Conservation (phyloP, 306 rosid genomes). For the Cucurbita ficifolia region DNA sequence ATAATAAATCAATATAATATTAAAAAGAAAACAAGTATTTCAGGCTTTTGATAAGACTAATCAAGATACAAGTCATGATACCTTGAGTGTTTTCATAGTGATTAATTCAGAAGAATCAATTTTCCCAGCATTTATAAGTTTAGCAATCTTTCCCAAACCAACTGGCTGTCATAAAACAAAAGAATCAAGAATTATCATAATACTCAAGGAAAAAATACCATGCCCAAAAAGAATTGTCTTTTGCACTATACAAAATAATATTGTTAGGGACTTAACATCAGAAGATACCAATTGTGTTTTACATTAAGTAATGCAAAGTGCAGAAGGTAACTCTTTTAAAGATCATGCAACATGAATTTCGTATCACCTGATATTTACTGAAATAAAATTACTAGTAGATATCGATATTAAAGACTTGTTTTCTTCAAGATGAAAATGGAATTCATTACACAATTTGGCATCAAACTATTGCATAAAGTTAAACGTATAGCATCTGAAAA, state of each 20-base stretch:
- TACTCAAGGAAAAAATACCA: not conserved
- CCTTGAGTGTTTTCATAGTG: slow-evolving; percentile 92
- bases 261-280: not conserved
- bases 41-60: slow-evolving; percentile 1
- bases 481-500: no score
- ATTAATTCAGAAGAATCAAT: slow-evolving; percentile 87
- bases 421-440: not conserved
- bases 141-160: slow-evolving; percentile 77
- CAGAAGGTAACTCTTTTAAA: not conserved
- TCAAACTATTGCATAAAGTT: not conserved
- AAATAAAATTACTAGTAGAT: not conserved
- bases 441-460: not conserved
- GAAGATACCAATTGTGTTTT: not conserved
- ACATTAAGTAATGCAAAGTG: not conserved
- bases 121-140: slow-evolving; percentile 70
- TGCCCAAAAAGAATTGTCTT: not conserved
- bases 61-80: slow-evolving; percentile 16
- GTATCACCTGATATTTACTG: not conserved
- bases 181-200: not conserved
- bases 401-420: not conserved
- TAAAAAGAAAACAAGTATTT: slow-evolving; percentile 7
- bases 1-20: slow-evolving; percentile 18
- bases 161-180: slow-evolving; percentile 49
- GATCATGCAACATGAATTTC: not conserved
- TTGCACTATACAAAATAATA: not conserved